Base-by-base conservation (phyloP, 2,329 filamentous ascomycete genomes). In the Didymellaceae sp. region DNA sequence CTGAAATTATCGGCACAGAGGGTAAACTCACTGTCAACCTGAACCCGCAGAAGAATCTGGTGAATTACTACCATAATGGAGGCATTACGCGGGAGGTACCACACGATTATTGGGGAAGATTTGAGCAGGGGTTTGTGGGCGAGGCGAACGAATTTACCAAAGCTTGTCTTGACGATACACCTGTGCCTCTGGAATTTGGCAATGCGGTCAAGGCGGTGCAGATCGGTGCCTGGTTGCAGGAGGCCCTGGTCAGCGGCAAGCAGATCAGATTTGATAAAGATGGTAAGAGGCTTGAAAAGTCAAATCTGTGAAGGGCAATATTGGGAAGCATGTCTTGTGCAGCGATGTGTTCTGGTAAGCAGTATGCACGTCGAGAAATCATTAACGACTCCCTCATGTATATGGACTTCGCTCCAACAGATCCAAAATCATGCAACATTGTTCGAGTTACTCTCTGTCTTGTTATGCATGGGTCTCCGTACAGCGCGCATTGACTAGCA, bases 1-100 rank as follows among this genome's bases (percentile, higher is more conserved):
- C 85, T 0, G 85, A 88, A 71, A 81, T 88, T 55, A 85, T 88
- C 45, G 86, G 85, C 10, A 88, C 86, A 1, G 77, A 80, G 58
- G 85, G 86, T 31, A 88, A 87, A 67, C 63, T 88, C 5, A 73
- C 77, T 1, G 76, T 88, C 54, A 88, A 88, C 61, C 78, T 75
- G 5, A 80, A 85, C 56, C 85, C 85, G 4, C 72, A 75, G 37
- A 72, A 69, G 1, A 81, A 82, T 50, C 73, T 86, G 17, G 78
- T 87, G 18, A 79, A 83, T 50, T 74, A 82, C 34, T 80, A 83
- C 64, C 76, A 83, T 59, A 41, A 77, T 0, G 74, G 63, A 1
- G 83, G 84, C 3, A 77, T 88, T 18, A 74, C 80, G 10, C 76
- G 82, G 25, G 82, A 87, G 67, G 80, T 86, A n/a, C 82, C 84